These are phyloP conservation scores for Pyrus bretschneideri DNA, from an alignment of 306 rosid species.

Conservation along the genomic window DNA sequence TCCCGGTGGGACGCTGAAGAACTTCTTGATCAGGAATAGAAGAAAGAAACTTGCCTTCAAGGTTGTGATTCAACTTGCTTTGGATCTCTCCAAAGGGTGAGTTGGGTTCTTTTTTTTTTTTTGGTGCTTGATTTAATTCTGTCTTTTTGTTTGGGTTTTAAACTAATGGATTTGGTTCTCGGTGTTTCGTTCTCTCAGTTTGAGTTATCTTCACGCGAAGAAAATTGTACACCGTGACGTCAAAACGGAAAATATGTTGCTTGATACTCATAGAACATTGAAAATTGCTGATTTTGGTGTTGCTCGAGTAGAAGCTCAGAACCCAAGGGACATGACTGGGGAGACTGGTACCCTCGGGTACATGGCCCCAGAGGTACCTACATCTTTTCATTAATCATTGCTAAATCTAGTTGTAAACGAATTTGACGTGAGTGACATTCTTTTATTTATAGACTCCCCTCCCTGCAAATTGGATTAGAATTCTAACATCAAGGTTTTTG, in stretches of 20 bases:
- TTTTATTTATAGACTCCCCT: neutral
- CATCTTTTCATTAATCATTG: neutral
- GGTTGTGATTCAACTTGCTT: slow-evolving; percentile 75
- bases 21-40: slow-evolving; percentile 54
- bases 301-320: slow-evolving; percentile 86
- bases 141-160: neutral
- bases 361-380: slow-evolving; percentile 88
- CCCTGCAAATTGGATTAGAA: neutral
- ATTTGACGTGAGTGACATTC: neutral
- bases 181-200: slow-evolving; percentile 35
- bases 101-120: neutral
- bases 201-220: slow-evolving; percentile 67
- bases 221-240: slow-evolving; percentile 84
- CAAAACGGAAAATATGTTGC: slow-evolving; percentile 73
- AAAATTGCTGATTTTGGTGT: slow-evolving; percentile 94
- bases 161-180: neutral
- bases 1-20: slow-evolving; percentile 80
- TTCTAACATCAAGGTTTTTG: slow-evolving; percentile 6
- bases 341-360: slow-evolving; percentile 93
- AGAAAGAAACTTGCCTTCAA: slow-evolving; percentile 63
- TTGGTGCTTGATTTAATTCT: neutral
- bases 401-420: neutral
- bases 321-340: slow-evolving; percentile 85
- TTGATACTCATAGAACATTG: slow-evolving; percentile 40
- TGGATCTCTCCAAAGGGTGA: slow-evolving; percentile 85